Conservation (phyloP, 495 filamentous ascomycete species). For the Lophium mytilinum region DNA sequence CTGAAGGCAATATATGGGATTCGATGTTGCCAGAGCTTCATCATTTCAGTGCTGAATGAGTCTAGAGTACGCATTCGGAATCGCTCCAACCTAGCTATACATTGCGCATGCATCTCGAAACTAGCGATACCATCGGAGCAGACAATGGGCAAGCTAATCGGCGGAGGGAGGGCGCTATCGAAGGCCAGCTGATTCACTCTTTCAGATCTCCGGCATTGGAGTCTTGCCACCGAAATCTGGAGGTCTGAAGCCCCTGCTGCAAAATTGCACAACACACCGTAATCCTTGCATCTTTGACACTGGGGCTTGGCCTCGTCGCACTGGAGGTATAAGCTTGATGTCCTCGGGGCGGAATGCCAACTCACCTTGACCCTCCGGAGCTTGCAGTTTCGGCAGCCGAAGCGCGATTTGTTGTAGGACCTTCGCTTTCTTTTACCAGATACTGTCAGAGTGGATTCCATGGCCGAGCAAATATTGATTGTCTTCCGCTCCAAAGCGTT, state of each 20-base stretch:
- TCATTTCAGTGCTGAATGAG: neutral
- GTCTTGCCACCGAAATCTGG: neutral
- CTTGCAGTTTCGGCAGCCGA: constrained; percentile 44
- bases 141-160: neutral
- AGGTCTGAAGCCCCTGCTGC: constrained; percentile 33
- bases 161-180: neutral
- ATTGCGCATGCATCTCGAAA: neutral
- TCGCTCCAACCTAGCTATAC: neutral
- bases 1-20: constrained; percentile 16
- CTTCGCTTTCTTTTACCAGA: constrained; percentile 29
- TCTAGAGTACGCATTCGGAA: neutral
- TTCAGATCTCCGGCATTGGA: neutral
- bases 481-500: no score
- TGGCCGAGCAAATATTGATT: no score
- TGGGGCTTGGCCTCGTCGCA: constrained; percentile 40
- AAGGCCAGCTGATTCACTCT: neutral
- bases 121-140: neutral
- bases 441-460: no score
- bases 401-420: constrained; percentile 37
- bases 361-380: constrained; percentile 39
- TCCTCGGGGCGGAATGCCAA: neutral
- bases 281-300: constrained; percentile 37
- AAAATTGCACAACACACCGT: constrained; percentile 40
- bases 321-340: constrained; percentile 16
- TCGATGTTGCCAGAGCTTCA: neutral